phyloP scores from a whole-genome alignment of 371 early-diverging fungal species.

The Funneliformis caledonium region DNA sequence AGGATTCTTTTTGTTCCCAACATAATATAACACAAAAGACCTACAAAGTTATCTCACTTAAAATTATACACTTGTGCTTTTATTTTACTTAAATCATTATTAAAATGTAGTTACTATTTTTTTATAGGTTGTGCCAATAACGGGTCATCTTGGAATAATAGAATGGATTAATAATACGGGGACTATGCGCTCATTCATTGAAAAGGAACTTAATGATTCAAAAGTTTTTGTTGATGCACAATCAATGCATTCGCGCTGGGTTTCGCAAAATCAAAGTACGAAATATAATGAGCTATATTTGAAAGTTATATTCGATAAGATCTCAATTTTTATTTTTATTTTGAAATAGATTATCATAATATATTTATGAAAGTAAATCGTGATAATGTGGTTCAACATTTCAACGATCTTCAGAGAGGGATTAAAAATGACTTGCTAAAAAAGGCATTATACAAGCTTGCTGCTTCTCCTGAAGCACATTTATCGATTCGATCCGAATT shows the following conservation, averaged over 20 bases:
- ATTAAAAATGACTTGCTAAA: neutral
- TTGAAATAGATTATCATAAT: neutral
- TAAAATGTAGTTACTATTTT: no score
- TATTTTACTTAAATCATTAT: no score
- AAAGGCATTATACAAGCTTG: constrained; percentile 25
- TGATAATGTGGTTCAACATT: neutral
- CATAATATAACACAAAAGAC: constrained; percentile 1
- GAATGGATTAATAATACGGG: constrained; percentile 6
- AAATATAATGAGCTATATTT: neutral
- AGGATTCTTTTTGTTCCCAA: constrained; percentile 19
- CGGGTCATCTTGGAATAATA: constrained; percentile 25
- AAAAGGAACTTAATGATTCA: neutral
- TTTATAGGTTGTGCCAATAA: constrained; percentile 9
- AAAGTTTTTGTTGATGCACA: neutral
- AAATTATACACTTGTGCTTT: neutral
- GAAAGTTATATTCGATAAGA: neutral
- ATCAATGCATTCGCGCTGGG: neutral
- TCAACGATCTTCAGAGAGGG: neutral
- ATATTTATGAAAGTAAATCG: neutral
- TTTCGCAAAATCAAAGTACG: neutral
- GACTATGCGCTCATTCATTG: neutral
- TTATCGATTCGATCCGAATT: constrained; percentile 21
- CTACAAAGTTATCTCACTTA: neutral
- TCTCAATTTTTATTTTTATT: constrained; percentile 1
- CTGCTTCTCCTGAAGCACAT: constrained; percentile 24